These are phyloP conservation scores for Leishmania tarentolae DNA, from an alignment of 208 protist species.

Conservation along the genomic window DNA sequence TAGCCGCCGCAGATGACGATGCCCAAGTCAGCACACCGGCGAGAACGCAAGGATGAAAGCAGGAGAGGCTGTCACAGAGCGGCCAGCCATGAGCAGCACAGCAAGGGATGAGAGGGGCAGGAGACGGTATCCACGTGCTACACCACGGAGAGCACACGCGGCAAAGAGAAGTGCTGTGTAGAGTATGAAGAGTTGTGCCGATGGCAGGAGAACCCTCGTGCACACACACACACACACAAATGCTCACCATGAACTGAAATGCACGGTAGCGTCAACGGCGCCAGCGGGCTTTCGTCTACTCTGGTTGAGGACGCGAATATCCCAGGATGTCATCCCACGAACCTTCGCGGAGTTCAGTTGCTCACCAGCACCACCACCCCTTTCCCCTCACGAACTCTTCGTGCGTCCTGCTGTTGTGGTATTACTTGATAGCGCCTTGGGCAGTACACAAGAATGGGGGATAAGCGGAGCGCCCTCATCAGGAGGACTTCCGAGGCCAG, in stretches of 20 bases:
- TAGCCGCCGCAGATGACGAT: background rate
- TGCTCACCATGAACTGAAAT: background rate
- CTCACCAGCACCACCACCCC: no score
- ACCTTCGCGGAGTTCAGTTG: no score
- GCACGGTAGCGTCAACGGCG: no score
- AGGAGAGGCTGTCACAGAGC: background rate
- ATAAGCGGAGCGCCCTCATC: no score
- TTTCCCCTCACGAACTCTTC: background rate
- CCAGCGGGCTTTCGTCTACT: no score
- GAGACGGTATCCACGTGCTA: background rate
- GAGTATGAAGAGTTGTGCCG: background rate
- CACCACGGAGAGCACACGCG: background rate
- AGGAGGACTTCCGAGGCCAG: background rate
- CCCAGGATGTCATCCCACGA: no score
- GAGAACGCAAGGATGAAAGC: background rate
- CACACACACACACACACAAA: background rate
- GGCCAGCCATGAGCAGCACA: background rate
- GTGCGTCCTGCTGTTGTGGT: background rate
- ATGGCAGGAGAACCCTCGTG: background rate
- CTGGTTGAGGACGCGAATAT: no score
- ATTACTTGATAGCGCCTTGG: background rate
- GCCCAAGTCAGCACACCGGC: background rate
- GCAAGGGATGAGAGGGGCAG: background rate
- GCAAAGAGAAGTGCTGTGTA: background rate
- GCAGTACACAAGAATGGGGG: background rate